Conservation (phyloP, 208 protist species). For the Vickermania spadyakhi region DNA sequence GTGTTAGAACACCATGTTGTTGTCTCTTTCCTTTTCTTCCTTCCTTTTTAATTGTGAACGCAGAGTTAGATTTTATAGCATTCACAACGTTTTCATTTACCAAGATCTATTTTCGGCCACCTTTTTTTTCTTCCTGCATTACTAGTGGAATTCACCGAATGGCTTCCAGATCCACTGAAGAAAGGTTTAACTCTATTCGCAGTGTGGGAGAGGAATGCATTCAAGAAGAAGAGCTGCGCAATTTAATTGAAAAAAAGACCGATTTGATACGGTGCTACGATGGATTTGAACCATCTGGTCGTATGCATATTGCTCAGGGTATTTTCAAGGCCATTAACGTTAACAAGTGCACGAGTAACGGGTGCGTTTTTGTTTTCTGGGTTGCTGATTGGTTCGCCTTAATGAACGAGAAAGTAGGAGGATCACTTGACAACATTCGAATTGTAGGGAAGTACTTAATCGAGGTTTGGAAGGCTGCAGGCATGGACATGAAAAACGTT, state of each 20-base stretch:
- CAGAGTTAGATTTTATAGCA: no score
- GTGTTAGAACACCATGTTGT: no score
- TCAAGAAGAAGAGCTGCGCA: constrained; percentile 86
- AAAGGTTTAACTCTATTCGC: constrained; percentile 76
- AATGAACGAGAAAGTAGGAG: constrained; percentile 99
- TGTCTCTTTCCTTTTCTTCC: neutral
- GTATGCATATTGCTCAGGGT: constrained; percentile 99
- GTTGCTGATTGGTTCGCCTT: constrained; percentile 99
- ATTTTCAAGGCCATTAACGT: constrained; percentile 99
- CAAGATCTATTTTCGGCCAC: neutral
- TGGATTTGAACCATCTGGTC: constrained; percentile 98
- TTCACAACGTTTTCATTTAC: neutral
- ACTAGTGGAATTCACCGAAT: neutral
- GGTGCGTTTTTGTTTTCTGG: constrained; percentile 98
- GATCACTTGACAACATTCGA: constrained; percentile 97
- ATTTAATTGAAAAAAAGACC: constrained; percentile 90
- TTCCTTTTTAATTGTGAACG: neutral
- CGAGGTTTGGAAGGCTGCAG: constrained; percentile 98
- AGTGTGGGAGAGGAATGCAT: constrained; percentile 96
- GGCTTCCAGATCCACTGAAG: constrained; percentile 14
- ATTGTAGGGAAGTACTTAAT: constrained; percentile 96
- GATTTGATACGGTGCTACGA: constrained; percentile 93
- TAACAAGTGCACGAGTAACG: constrained; percentile 95
- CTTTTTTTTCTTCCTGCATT: neutral
- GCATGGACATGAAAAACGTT: constrained; percentile 97